These are phyloP conservation scores for Kodamaea arcana DNA, from an alignment of 1,139 yeast species.

Conservation along the genomic window DNA sequence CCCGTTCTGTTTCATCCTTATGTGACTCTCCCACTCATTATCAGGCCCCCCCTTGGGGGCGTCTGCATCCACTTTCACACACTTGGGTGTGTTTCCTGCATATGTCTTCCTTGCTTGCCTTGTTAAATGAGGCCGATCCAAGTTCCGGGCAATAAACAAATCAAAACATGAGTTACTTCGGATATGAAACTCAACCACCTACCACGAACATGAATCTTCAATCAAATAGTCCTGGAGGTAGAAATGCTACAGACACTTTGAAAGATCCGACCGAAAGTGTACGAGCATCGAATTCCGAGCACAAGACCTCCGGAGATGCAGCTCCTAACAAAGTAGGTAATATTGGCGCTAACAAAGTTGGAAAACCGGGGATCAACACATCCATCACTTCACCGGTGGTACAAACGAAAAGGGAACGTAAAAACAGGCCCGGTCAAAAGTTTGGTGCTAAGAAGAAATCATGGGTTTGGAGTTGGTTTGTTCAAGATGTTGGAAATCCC, in stretches of 20 bases:
- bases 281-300: background rate
- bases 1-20: too few relatives aligned
- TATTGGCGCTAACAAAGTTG: background rate
- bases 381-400: background rate
- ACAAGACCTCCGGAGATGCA: background rate
- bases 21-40: too few relatives aligned
- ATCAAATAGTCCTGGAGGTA: too few relatives aligned
- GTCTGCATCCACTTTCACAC: too few relatives aligned
- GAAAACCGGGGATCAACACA: background rate
- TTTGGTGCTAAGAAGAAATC: conserved; percentile 58
- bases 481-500: conserved; percentile 45
- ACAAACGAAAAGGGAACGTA: conserved; percentile 21
- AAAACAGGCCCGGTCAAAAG: conserved; percentile 28
- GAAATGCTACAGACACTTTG: too few relatives aligned
- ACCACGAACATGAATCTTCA: background rate
- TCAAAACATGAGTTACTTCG: background rate
- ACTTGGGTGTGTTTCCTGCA: too few relatives aligned
- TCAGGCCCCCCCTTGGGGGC: too few relatives aligned
- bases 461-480: conserved; percentile 64
- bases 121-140: too few relatives aligned
- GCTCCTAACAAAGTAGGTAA: background rate
- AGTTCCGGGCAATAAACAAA: background rate
- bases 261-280: background rate
- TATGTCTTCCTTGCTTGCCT: too few relatives aligned
- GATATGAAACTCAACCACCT: background rate